Evolutionary conservation across 306 rosid species (phyloP).

Genomic region (Dryas octopetala): DNA sequence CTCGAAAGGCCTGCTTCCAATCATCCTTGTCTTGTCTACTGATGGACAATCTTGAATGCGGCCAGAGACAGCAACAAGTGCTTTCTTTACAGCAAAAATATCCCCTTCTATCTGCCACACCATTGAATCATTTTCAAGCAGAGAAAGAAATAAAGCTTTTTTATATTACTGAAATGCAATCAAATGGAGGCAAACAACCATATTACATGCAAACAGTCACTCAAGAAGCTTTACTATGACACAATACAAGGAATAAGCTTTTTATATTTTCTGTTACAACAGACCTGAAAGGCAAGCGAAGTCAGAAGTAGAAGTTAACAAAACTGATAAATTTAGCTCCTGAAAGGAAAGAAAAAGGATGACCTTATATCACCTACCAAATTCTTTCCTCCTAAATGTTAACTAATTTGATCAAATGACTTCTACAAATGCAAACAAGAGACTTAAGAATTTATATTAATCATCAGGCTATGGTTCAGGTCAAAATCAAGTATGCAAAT

Average conservation of each 20-base stretch:
- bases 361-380: background rate
- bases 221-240: slow-evolving; percentile 19
- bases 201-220: background rate
- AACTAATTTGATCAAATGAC: background rate
- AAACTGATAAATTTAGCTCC: background rate
- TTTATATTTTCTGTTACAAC: background rate
- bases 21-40: slow-evolving; percentile 48
- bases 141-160: background rate
- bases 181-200: slow-evolving; percentile 5
- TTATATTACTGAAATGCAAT: background rate
- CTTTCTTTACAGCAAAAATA: slow-evolving; percentile 75
- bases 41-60: slow-evolving; percentile 69
- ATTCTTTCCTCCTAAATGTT: background rate
- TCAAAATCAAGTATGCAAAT: background rate
- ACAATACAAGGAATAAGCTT: background rate
- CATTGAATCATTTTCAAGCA: slow-evolving; percentile 15
- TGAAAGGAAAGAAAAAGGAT: background rate
- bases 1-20: slow-evolving; percentile 56
- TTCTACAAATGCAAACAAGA: background rate
- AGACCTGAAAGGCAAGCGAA: slow-evolving; percentile 1
- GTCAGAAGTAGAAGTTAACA: background rate
- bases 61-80: slow-evolving; percentile 78
- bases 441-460: background rate
- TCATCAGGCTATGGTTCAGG: background rate
- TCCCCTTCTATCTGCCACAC: slow-evolving; percentile 87